Base-by-base conservation (phyloP, 2,329 filamentous ascomycete species). In the Chaetomiaceae sp. region DNA sequence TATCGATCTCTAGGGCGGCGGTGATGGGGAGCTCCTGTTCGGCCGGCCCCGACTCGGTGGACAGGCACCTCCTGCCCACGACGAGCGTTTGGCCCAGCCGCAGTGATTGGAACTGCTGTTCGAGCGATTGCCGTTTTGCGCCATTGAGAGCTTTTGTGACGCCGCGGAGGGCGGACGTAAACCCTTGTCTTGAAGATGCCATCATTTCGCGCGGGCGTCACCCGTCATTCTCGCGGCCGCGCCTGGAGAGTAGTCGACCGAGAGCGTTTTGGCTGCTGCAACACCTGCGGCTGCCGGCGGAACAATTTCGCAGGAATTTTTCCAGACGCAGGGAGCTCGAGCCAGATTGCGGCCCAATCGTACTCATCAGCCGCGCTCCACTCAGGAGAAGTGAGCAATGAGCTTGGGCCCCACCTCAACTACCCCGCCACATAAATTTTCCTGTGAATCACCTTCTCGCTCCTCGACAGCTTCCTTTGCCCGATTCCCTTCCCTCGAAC, bases 341-440 rank as follows among this genome's bases (percentile, higher is more conserved):
- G 49, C 52, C 57, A 55, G 33, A 32, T 36, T 32, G 51, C 33
- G 44, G 44, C 23, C 55, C 40, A 13, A 4, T 29, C 43, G 4
- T 25, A 7, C 23, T 8, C 14, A n/a, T 10, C 36, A 18, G 14
- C 30, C 13, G 18, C 20, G 27, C 38, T 21, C 36, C 36, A 43
- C 23, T 43, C 32, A 41, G 30, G 41, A 52, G 18, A n/a, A n/a
- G n/a, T n/a, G n/a, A n/a, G 43, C 25, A 41, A 25, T 9, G 16
- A 54, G 48, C 53, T 51, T 27, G 42, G 34, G 37, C 54, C 56
- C 54, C 58, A 56, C 58, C 53, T 42, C 29, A 55, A 56, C 27
- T 58, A 57, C 60, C 60, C 60, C 58, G 58, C 60, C 57, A 56
- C 54, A 59, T 57, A 62, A 62, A 61, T 61, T 61, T 62, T 58